Evolutionary conservation across 176 grass and related monocot genomes (phyloP).

Genomic region (Otatea glauca): DNA sequence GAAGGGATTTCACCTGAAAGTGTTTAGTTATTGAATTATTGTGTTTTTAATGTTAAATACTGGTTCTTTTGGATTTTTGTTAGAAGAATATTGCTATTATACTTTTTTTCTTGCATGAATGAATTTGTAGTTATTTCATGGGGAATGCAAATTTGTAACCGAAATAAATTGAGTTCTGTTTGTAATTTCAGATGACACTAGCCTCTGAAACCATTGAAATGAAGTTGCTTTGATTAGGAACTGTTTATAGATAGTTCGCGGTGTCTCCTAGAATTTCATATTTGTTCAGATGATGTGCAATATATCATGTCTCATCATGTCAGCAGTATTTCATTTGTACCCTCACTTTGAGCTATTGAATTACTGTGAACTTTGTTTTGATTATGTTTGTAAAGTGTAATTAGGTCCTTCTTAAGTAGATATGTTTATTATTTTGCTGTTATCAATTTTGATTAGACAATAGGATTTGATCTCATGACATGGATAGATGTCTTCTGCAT

Average conservation of each 20-base stretch:
- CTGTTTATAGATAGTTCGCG: neutral
- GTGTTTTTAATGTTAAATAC: neutral
- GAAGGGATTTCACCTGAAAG: neutral
- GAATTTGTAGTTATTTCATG: neutral
- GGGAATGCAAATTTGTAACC: neutral
- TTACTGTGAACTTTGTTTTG: slow-evolving; percentile 14
- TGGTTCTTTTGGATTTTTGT: neutral
- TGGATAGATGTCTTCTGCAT: neutral
- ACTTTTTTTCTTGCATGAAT: neutral
- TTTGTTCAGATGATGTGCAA: neutral
- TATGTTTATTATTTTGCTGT: neutral
- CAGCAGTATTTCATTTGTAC: neutral
- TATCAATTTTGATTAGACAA: neutral
- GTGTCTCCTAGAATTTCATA: slow-evolving; percentile 11
- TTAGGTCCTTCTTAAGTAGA: neutral
- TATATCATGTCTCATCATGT: neutral
- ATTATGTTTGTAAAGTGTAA: neutral
- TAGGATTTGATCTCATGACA: neutral
- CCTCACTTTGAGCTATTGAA: slow-evolving; percentile 1
- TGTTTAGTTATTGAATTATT: neutral
- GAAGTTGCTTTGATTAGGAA: neutral
- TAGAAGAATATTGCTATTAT: neutral
- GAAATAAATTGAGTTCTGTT: neutral
- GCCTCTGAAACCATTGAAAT: neutral
- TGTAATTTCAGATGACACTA: neutral